A percentile compares a stretch with the other conserved stretches of the same genome.
These are phyloP conservation scores for Ploettnerulaceae sp. DNA, from an alignment of 2,329 filamentous ascomycete species.

Conservation along the genomic window DNA sequence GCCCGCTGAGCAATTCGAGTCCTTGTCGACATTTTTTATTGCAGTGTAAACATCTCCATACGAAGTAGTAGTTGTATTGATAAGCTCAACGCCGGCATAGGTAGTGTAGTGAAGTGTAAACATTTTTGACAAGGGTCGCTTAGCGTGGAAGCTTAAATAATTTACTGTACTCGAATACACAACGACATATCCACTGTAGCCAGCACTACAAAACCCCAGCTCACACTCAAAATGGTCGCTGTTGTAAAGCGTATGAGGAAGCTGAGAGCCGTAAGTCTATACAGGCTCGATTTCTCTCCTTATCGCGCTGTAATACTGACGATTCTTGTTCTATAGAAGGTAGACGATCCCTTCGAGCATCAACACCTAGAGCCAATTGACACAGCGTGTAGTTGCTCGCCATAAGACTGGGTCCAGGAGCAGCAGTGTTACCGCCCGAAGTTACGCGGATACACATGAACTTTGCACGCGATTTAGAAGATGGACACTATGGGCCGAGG, in stretches of 20 bases:
- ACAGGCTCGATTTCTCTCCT: not conserved
- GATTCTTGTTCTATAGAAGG: conserved; percentile 37
- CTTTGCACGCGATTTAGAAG: conserved; percentile 57
- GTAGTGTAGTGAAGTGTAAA: no score
- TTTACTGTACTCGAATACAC: conserved; percentile 14
- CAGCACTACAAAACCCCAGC: conserved; percentile 6
- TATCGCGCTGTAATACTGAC: conserved; percentile 18
- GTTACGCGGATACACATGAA: conserved; percentile 72
- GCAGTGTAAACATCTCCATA: not conserved
- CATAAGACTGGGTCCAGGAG: conserved; percentile 77
- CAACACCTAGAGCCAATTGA: conserved; percentile 20
- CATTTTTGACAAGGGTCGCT: conserved; percentile 25
- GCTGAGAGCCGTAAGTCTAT: conserved; percentile 61
- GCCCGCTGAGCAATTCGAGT: conserved; percentile 17
- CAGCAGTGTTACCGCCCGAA: conserved; percentile 71
- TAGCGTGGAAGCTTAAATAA: conserved; percentile 29
- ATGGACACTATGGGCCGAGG: conserved; percentile 70
- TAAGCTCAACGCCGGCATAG: no score
- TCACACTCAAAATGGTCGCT: conserved; percentile 43
- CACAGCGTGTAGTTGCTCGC: conserved; percentile 55
- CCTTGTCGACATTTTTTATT: conserved; percentile 18
- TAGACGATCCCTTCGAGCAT: conserved; percentile 31
- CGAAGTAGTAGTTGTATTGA: not conserved
- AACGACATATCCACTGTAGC: not conserved
- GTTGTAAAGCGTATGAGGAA: conserved; percentile 67